phyloP scores from a whole-genome alignment of 1,139 yeast species.

The Blastobotrys malaysiensis region DNA sequence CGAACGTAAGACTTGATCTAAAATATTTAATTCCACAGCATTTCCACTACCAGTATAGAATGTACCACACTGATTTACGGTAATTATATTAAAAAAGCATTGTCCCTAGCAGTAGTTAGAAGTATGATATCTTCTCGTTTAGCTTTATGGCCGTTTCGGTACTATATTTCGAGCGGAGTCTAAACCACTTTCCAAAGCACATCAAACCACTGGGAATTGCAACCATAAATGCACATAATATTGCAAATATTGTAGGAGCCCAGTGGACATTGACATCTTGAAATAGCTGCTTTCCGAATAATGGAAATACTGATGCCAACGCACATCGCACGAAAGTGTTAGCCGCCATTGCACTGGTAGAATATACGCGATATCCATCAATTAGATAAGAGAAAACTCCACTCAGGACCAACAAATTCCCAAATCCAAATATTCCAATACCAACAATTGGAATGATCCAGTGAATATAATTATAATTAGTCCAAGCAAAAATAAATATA shows the following conservation, averaged over 20 bases:
- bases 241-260: constrained; percentile 52
- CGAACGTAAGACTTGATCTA: constrained; percentile 16
- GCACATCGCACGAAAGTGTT: constrained; percentile 55
- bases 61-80: not conserved
- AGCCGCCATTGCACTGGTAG: constrained; percentile 67
- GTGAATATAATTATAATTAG: constrained; percentile 58
- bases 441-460: constrained; percentile 79
- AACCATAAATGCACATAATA: constrained; percentile 15
- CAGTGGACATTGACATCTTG: constrained; percentile 48
- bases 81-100: not conserved
- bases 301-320: constrained; percentile 62
- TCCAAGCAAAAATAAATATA: constrained; percentile 64
- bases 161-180: constrained; percentile 33
- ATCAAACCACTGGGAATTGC: constrained; percentile 20
- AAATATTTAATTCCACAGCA: no score
- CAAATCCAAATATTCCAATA: constrained; percentile 52
- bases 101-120: no score
- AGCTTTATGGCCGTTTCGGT: constrained; percentile 34
- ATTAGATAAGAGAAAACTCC: constrained; percentile 46
- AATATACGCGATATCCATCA: constrained; percentile 47
- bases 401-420: constrained; percentile 47
- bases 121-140: not conserved
- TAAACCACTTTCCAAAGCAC: constrained; percentile 2
- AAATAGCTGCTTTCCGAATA: constrained; percentile 58
- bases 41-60: no score